Conservation (phyloP, 2,329 filamentous ascomycete species). For the Arthrinium puccinioides region DNA sequence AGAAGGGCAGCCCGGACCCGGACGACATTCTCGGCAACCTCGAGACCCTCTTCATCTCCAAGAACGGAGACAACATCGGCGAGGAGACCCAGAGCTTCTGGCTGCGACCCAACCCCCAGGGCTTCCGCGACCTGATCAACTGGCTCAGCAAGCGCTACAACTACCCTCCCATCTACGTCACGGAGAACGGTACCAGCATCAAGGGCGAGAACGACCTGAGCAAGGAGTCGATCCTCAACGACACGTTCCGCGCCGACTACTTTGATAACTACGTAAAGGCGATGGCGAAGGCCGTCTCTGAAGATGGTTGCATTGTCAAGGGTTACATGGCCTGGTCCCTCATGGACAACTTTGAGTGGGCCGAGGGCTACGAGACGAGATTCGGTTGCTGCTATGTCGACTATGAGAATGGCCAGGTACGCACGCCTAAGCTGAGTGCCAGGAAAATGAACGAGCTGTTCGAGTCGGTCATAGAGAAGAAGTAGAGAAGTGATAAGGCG, state of each 20-base stretch:
- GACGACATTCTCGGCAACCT: slow-evolving; percentile 72
- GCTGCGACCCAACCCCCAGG: slow-evolving; percentile 68
- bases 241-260: slow-evolving; percentile 76
- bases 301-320: slow-evolving; percentile 71
- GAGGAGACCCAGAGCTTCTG: slow-evolving; percentile 77
- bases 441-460: slow-evolving; percentile 64
- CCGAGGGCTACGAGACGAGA: slow-evolving; percentile 81
- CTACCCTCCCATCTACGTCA: slow-evolving; percentile 74
- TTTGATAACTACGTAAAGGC: slow-evolving; percentile 71
- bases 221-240: slow-evolving; percentile 63
- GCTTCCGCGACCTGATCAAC: slow-evolving; percentile 69
- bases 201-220: slow-evolving; percentile 75
- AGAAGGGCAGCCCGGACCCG: slow-evolving; percentile 48
- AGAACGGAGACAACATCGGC: slow-evolving; percentile 67
- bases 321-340: slow-evolving; percentile 85
- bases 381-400: slow-evolving; percentile 83
- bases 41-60: slow-evolving; percentile 64
- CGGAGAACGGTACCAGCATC: slow-evolving; percentile 80
- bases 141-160: slow-evolving; percentile 75
- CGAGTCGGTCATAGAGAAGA: slow-evolving; percentile 60
- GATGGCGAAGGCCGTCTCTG: slow-evolving; percentile 62
- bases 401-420: slow-evolving; percentile 71
- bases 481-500: too few relatives aligned
- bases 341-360: slow-evolving; percentile 89
- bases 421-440: slow-evolving; percentile 79